phyloP scores from a whole-genome alignment of 192 early-diverging fungal genomes.

The Dimargaris xerosporica region DNA sequence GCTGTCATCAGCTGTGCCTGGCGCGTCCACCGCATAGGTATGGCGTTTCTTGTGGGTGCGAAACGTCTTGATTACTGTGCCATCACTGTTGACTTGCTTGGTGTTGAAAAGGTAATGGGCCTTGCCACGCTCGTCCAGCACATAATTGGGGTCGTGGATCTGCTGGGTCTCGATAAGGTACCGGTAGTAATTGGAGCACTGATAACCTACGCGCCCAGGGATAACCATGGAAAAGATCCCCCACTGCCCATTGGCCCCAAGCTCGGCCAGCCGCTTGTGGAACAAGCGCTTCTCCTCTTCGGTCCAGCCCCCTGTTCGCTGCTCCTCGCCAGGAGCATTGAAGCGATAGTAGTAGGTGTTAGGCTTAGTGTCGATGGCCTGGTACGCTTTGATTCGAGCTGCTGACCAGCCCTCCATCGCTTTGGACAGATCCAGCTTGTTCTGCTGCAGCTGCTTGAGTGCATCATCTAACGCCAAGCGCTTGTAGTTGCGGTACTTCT shows the following conservation, averaged over 20 bases:
- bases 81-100: constrained; percentile 67
- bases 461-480: constrained; percentile 78
- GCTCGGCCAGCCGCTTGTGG: constrained; percentile 63
- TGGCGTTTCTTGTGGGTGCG: constrained; percentile 58
- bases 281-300: constrained; percentile 75
- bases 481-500: constrained; percentile 57
- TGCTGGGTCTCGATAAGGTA: constrained; percentile 74
- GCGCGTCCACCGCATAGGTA: constrained; percentile 16
- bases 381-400: constrained; percentile 84
- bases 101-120: constrained; percentile 76
- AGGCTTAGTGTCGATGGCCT: constrained; percentile 85
- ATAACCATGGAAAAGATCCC: constrained; percentile 92
- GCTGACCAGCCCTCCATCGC: constrained; percentile 94
- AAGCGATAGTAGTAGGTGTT: constrained; percentile 98
- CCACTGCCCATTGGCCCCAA: constrained; percentile 94
- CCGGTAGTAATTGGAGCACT: constrained; percentile 97
- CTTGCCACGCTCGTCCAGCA: constrained; percentile 77
- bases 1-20: constrained; percentile 16
- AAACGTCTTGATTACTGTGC: constrained; percentile 63
- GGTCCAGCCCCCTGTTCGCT: constrained; percentile 83
- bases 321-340: constrained; percentile 91
- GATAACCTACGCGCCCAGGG: constrained; percentile 91
- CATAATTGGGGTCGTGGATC: constrained; percentile 83
- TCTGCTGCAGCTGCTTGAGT: constrained; percentile 69
- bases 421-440: constrained; percentile 57